phyloP scores from a whole-genome alignment of 2,329 filamentous ascomycete genomes.

The Aspergillus sp. region DNA sequence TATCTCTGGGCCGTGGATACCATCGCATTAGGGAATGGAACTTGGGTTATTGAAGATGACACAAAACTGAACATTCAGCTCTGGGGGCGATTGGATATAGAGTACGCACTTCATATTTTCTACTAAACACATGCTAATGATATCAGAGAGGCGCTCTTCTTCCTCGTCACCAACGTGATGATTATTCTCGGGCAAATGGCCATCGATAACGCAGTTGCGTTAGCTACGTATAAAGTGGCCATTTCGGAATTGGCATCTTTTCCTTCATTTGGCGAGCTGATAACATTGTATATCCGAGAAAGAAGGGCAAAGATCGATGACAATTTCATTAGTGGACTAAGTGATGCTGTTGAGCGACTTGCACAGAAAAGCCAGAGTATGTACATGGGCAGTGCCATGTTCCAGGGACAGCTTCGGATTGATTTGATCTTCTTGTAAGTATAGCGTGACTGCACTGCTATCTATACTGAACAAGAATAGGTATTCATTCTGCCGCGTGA shows the following conservation, averaged over 20 bases:
- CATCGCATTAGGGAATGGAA: constrained; percentile 61
- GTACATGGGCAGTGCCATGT: constrained; percentile 66
- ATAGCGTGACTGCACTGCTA: too few relatives aligned
- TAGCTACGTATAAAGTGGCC: constrained; percentile 44
- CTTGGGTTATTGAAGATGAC: constrained; percentile 64
- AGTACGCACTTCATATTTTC: constrained; percentile 33
- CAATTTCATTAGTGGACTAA: constrained; percentile 33
- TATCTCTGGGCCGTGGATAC: constrained; percentile 73
- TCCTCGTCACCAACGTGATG: constrained; percentile 63
- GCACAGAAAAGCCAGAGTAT: constrained; percentile 67
- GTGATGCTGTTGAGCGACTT: constrained; percentile 55
- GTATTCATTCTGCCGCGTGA: constrained; percentile 70
- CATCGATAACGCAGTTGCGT: constrained; percentile 64
- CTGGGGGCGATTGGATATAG: constrained; percentile 60
- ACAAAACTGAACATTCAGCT: constrained; percentile 63
- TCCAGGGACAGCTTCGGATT: constrained; percentile 62
- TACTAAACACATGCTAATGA: background rate
- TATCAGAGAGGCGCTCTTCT: constrained; percentile 62
- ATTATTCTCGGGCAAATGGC: constrained; percentile 66
- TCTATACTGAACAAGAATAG: constrained; percentile 27
- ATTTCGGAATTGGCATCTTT: background rate
- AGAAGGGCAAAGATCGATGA: too few relatives aligned
- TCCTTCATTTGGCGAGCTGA: background rate
- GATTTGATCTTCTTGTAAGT: constrained; percentile 61
- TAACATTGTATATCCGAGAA: too few relatives aligned